phyloP scores from a whole-genome alignment of 1,284 basidiomycete species.

The Sanguinoderma infundibulare region DNA sequence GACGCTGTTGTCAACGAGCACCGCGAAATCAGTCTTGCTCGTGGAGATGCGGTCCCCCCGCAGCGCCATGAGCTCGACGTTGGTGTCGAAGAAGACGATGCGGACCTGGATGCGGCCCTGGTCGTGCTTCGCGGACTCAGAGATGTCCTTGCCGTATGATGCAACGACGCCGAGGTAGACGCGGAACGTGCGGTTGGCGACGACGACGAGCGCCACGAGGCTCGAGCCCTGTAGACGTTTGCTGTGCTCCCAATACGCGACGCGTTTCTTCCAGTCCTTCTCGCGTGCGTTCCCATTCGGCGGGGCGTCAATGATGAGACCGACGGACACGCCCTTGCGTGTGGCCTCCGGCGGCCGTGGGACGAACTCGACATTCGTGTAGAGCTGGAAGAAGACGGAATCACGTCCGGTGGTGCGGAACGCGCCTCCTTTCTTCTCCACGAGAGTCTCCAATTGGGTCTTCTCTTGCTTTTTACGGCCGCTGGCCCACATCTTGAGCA shows the following conservation, averaged over 20 bases:
- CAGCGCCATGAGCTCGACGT: conserved; percentile 35
- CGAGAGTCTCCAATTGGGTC: conserved; percentile 32
- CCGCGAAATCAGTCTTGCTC: conserved; percentile 22
- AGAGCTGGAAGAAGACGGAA: conserved; percentile 37
- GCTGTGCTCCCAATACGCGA: conserved; percentile 35
- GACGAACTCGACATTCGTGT: conserved; percentile 34
- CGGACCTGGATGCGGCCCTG: conserved; percentile 29
- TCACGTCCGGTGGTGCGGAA: conserved; percentile 33
- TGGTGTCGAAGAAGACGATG: conserved; percentile 37
- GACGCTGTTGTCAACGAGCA: conserved; percentile 36
- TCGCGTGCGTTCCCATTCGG: conserved; percentile 31
- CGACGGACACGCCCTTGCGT: conserved; percentile 31
- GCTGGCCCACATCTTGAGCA: conserved; percentile 25
- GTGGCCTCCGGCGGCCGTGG: conserved; percentile 26
- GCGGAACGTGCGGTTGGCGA: conserved; percentile 10
- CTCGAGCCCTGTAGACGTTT: conserved; percentile 33
- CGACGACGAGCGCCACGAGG: conserved; percentile 32
- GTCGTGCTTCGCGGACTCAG: conserved; percentile 31
- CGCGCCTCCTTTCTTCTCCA: conserved; percentile 34
- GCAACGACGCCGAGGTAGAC: conserved; percentile 29
- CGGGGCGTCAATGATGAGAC: conserved; percentile 31
- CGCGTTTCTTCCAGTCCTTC: conserved; percentile 26
- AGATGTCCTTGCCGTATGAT: conserved; percentile 31
- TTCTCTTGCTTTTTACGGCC: not conserved
- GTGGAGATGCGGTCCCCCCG: conserved; percentile 23